Evolutionary conservation across 2,329 filamentous ascomycete genomes (phyloP), one percentile per base, ranked within the genome.

Genomic region (Lachnellula occidentalis): DNA sequence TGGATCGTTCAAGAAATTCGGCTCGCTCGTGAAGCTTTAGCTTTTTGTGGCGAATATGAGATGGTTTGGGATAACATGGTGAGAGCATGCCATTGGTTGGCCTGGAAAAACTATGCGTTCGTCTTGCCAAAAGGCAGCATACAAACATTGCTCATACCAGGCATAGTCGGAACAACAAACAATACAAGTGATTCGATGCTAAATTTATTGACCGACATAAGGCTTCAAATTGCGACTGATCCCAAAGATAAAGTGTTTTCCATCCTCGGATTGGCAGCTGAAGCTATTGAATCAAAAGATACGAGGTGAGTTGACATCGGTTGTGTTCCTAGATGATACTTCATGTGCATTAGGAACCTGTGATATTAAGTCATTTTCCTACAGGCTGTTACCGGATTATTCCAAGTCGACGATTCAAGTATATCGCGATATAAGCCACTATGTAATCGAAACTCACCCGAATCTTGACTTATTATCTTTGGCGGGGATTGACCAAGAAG

Each of bases 41-140:
- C 22, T n/a, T 39, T 39, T n/a, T 49, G 47, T 12, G 47, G 47
- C 34, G 19, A 39, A 49, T 37, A 49, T 21, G 47, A 49, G 47
- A 22, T 49, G 15, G 11, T 1, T 5, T 49, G 47, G 47, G 22
- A 37, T 15, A 11, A 24, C 6, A 21, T 49, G 4, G 15, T 4
- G 14, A 14, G 1, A 15, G 14, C 5, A 12, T 2, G 5, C 27
- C 1, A 2, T 6, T 46, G 43, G 43, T 21, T 27, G 15, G 0
- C 4, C 5, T 3, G 1, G 0, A 46, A 46, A 31, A 1, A 2
- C 12, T 43, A 46, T 24, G 2, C 2, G 14, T 3, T 17, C 15
- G 7, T 12, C 12, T 12, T 43, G 11, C 2, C n/a, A 43, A 14
- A 22, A 21, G 41, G 3, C 21, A 22, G 17, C 19, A 2, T 11